Conservation (phyloP, 805 yeast genomes). For the Saturnispora ahearnii region DNA sequence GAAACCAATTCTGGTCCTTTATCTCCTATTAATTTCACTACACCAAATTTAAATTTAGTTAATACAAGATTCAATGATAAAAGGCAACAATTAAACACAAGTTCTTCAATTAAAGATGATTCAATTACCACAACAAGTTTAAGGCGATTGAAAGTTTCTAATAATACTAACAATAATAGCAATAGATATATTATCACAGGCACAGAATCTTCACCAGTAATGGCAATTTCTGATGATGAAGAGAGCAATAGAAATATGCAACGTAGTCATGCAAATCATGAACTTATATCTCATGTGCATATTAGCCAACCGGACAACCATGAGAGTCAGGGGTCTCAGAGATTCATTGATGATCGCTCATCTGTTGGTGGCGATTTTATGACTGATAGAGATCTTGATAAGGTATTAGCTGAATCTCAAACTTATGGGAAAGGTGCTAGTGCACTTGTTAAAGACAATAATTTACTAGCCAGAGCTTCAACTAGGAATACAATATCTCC, state of each 20-base stretch:
- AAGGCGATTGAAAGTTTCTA: constrained; percentile 13
- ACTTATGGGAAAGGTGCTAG: constrained; percentile 12
- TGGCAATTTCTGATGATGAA: constrained; percentile 9
- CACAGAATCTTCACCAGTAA: constrained; percentile 10
- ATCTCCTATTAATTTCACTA: background rate
- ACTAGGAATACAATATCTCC: constrained; percentile 1
- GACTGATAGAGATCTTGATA: constrained; percentile 44
- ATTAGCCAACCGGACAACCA: constrained; percentile 1
- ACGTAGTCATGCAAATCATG: background rate
- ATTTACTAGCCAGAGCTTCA: background rate
- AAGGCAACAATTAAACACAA: background rate
- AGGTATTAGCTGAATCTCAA: constrained; percentile 26
- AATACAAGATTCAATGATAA: background rate
- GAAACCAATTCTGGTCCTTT: background rate
- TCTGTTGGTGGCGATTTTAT: constrained; percentile 46
- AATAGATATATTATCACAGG: background rate
- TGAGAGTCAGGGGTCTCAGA: background rate
- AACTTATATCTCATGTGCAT: background rate
- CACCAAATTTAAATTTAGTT: background rate
- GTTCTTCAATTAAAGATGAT: background rate
- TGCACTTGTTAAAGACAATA: constrained; percentile 4
- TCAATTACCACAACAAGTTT: constrained; percentile 4
- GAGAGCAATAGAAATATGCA: background rate
- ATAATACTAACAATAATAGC: background rate
- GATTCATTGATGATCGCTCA: constrained; percentile 21